Base-by-base conservation (phyloP, 2,329 filamentous ascomycete species). In the Talaromyces sp. region DNA sequence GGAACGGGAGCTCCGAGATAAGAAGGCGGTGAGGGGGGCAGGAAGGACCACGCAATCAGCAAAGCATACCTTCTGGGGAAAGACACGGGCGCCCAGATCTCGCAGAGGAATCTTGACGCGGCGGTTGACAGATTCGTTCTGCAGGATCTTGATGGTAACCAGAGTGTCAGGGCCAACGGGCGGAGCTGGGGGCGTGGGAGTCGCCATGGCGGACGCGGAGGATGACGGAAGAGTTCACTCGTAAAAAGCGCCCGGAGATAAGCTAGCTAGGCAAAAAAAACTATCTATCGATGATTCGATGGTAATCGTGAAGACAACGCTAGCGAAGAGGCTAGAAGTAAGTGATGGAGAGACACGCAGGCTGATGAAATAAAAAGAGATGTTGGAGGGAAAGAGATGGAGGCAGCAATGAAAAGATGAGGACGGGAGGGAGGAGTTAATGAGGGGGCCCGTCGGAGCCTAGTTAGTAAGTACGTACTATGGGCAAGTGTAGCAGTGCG, bases 71-170 rank as follows among this genome's bases (percentile, higher is more conserved):
- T 94, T 96, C 70, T 87, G 82, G 69, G 93, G 91, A 44, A 99
- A 85, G 54, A 87, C 83, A 66, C 81, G 82, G 56, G 89, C 86
- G 65, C 86, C 87, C 61, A 98, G 87, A 68, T 98, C 94, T 73
- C 88, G 87, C 72, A 98, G 85, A 61, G 92, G 89, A 66, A 98
- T 84, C 84, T 96, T 97, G 81, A 96, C 90, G 69, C 92, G 90
- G 71, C 90, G 88, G 70, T 88, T 89, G 31, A 61, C 23, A 70
- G 79, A 81, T 63, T 91, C 91, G 72, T 92, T 87, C 72, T 89
- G 87, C 71, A 86, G 85, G 72, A 96, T 84, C 82, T 98, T 98
- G 79, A 97, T 82, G 67, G 89, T 92, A 77, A 98, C 90, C 66
- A 86, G 81, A 58, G 90, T 92, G 65, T 92, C 89, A 61, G 86